A percentile compares a stretch with the other conserved stretches of the same genome.
phyloP scores from a whole-genome alignment of 1,139 yeast species.

The Entelexis sorbosivorans region DNA sequence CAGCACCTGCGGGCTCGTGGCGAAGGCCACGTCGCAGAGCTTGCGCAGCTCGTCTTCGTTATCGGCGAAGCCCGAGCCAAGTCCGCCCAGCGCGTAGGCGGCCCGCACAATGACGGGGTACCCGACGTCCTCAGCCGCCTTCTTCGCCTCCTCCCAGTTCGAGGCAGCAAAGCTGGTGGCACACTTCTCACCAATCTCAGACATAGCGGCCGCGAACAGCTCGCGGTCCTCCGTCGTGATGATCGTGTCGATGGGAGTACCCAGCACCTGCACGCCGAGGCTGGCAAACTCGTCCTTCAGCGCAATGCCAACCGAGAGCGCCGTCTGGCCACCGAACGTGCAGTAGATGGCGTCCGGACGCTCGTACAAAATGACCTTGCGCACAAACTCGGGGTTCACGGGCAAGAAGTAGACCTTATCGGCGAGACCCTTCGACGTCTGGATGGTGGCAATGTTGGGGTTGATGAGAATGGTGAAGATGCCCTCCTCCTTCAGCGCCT shows the following conservation, averaged over 20 bases:
- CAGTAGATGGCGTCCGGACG: constrained; percentile 95
- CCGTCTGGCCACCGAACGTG: constrained; percentile 98
- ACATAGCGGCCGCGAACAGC: constrained; percentile 87
- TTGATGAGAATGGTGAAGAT: constrained; percentile 89
- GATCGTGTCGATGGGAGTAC: constrained; percentile 92
- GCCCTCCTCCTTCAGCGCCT: constrained; percentile 93
- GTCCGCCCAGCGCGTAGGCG: constrained; percentile 94
- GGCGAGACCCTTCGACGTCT: constrained; percentile 94
- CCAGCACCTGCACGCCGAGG: constrained; percentile 87
- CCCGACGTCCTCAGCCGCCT: constrained; percentile 77
- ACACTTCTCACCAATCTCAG: constrained; percentile 85
- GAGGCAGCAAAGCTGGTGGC: constrained; percentile 85
- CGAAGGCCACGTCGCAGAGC: constrained; percentile 83
- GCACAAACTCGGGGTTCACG: constrained; percentile 88
- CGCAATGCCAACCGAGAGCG: constrained; percentile 86
- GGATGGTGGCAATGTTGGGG: constrained; percentile 97
- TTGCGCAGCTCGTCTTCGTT: constrained; percentile 73
- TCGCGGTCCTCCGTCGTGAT: constrained; percentile 98
- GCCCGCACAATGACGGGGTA: constrained; percentile 97
- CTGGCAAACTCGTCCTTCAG: constrained; percentile 88
- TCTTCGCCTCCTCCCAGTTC: constrained; percentile 66
- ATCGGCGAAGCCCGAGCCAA: constrained; percentile 96
- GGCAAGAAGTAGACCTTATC: constrained; percentile 96
- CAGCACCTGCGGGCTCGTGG: constrained; percentile 89
- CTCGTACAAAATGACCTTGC: constrained; percentile 89